Base-by-base conservation (phyloP, 2,329 filamentous ascomycete genomes). In the Paracoccidioides lutzii region DNA sequence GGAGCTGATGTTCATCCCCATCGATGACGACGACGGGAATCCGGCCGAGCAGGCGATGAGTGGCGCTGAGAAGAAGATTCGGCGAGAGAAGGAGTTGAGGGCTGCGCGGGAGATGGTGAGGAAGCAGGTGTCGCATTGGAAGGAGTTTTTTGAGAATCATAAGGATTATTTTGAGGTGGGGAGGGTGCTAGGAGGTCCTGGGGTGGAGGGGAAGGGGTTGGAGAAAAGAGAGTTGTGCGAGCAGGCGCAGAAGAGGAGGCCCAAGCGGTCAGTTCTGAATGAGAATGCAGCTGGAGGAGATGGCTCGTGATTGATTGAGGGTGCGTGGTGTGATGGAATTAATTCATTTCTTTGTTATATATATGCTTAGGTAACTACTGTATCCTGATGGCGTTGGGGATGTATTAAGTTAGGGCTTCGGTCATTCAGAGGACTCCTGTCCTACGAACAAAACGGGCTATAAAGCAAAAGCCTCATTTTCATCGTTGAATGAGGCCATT, bases 131-230 rank as follows among this genome's bases (percentile, higher is more conserved):
- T 75, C 80, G 67, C 84, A 91, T 70, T 97, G 90, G 93, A 82
- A 85, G 58, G 76, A 80, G 53, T 89, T 97, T 73, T 97, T 96
- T 66, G 77, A 72, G 57, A 86, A 85, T 55, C 87, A 82, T 67
- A 80, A 84, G 66, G 89, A 88, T 74, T 97, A 97, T 72, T 81
- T 81, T 59, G 81, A 81, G 71, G 87, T 94, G 4, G 93, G 93
- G 3, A 81, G 78, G 67, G 81, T 97, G 12, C 78, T 81, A 68
- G 72, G 81, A 58, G 78, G 81, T 57, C 75, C 83, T 54, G 70
- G 69, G 59, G 61, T 73, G 41, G 62, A 61, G 52, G 59, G 62
- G 38, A 58, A 58, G 12, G 59, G 57, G 63, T 73, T 77, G 71
- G 81, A 81, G 4, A 75, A 75, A 65, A 79, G 79, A 66, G 73